A percentile compares a stretch with the other conserved stretches of the same genome.
phyloP scores from a whole-genome alignment of 768 basidiomycete species.

The Lactifluus volemus region DNA sequence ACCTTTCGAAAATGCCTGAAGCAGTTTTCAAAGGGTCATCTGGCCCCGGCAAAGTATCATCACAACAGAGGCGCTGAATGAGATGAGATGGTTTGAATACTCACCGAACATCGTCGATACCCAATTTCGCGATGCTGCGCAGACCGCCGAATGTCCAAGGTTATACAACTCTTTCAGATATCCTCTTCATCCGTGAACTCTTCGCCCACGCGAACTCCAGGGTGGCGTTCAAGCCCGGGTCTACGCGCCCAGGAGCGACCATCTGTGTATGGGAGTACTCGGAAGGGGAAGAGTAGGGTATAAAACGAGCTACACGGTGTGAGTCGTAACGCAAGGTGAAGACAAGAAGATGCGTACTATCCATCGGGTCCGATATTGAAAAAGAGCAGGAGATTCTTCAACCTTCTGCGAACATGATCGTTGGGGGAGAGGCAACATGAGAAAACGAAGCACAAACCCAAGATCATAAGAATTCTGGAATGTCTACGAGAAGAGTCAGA shows the following conservation, averaged over 20 bases:
- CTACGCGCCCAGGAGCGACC: slow-evolving; percentile 74
- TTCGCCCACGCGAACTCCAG: slow-evolving; percentile 62
- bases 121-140: background rate
- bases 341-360: slow-evolving; percentile 53
- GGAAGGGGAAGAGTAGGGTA: slow-evolving; percentile 77
- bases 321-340: background rate
- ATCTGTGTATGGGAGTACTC: slow-evolving; percentile 74
- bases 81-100: slow-evolving; percentile 12
- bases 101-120: background rate
- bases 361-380: slow-evolving; percentile 78
- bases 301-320: slow-evolving; percentile 48
- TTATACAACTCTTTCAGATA: slow-evolving; percentile 21
- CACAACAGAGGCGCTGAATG: slow-evolving; percentile 24
- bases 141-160: background rate
- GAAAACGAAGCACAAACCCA: slow-evolving; percentile 40
- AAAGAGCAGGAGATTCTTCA: slow-evolving; percentile 69
- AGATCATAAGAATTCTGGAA: slow-evolving; percentile 92
- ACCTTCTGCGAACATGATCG: slow-evolving; percentile 30
- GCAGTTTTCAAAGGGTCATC: slow-evolving; percentile 54
- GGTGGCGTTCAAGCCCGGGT: slow-evolving; percentile 52
- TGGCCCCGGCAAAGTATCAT: slow-evolving; percentile 81
- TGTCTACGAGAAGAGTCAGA: slow-evolving; percentile 31
- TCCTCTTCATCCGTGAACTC: slow-evolving; percentile 80
- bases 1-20: slow-evolving; percentile 28
- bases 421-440: background rate